A percentile compares a stretch with the other conserved stretches of the same genome.
phyloP scores from a whole-genome alignment of 1,284 basidiomycete species.

The Cutaneotrichosporon cavernicola region DNA sequence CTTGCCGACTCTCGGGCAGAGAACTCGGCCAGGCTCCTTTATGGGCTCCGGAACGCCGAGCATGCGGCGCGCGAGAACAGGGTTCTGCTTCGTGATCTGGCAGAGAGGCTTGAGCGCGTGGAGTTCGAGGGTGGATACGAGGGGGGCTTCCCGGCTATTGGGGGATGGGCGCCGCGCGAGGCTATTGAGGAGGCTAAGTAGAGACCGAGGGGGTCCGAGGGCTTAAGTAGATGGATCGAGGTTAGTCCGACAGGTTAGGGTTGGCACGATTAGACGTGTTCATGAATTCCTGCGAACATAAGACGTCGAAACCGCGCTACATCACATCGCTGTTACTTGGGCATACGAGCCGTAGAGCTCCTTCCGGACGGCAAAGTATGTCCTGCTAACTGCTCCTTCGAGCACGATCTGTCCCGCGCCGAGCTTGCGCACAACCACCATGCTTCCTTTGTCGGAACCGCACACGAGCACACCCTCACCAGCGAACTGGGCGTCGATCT shows the following conservation, averaged over 20 bases:
- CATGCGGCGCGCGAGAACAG: background rate
- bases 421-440: constrained; percentile 83
- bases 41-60: background rate
- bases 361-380: constrained; percentile 80
- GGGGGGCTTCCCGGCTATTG: background rate
- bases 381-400: constrained; percentile 81
- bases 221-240: too few species aligned
- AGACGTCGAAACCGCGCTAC: background rate
- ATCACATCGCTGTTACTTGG: constrained; percentile 60
- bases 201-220: too few species aligned
- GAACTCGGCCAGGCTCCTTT: background rate
- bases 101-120: background rate
- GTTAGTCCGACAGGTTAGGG: too few species aligned
- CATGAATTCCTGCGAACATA: too few species aligned
- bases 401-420: constrained; percentile 78
- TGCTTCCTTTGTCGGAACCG: constrained; percentile 69
- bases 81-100: background rate
- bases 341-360: constrained; percentile 88
- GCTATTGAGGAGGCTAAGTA: background rate
- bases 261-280: too few species aligned
- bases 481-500: constrained; percentile 83
- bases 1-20: background rate
- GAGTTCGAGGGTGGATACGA: background rate
- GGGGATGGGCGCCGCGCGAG: background rate
- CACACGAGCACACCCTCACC: constrained; percentile 95